Evolutionary conservation across 2,329 filamentous ascomycete species (phyloP), one percentile per base, ranked within the genome.

Genomic region (Ophiostoma sp.): DNA sequence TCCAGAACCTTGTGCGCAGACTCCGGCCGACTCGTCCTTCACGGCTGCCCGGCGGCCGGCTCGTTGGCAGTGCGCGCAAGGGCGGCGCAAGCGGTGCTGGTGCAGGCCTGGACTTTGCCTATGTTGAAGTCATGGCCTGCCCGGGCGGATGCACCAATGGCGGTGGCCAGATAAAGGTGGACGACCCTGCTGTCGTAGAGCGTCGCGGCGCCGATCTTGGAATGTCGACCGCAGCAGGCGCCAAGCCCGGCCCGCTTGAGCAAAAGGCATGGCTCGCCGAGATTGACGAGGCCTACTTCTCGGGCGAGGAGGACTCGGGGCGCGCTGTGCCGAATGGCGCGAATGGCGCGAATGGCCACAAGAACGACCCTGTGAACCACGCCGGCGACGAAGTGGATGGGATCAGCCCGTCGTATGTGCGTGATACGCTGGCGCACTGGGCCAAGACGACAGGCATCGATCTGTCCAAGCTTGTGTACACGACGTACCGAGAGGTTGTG

Each of bases 71-170:
- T 67, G 84, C 80, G 60, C 83, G 84, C 69, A 84, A 81, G 5
- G 68, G 63, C 12, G 68, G 63, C 40, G 69, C 67, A 5, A 69
- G 69, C 7, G 71, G 82, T 81, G 5, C 80, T 77, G 16, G 85
- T 80, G 76, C 78, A 18, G 78, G 79, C 5, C 78, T 85, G 6
- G 92, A 97, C 47, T 93, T 93, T 76, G 85, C 90, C n/a, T 98
- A 96, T 78, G 91, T 98, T 41, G 95, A 99, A 79, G 95, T 99
- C 69, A 99, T 99, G 95, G 95, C 95, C 14, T 99, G 95, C 77
- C 95, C 95, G 0, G 95, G 95, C n/a, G 95, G 95, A 3, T 99
- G 95, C 80, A 99, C 95, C 67, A 99, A 99, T 74, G 95, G 95
- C 1, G 95, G 95, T 49, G 95, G 95, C 0, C 95, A 99, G 80